Evolutionary conservation across 2,329 filamentous ascomycete genomes (phyloP).

Genomic region (Verticillium albo-atrum): DNA sequence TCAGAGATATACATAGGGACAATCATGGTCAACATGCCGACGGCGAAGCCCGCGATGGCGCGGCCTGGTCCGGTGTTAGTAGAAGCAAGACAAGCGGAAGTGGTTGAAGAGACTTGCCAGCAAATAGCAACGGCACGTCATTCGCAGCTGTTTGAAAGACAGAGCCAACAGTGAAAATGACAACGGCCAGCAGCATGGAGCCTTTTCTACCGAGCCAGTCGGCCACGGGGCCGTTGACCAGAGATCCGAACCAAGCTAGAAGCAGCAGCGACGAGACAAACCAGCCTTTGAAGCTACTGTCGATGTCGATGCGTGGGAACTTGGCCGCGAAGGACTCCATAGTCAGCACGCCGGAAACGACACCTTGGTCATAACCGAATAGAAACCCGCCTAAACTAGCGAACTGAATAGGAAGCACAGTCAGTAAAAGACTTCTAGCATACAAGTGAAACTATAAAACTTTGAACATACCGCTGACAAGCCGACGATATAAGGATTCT

Average conservation of each 20-base stretch:
- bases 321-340: slow-evolving; percentile 36
- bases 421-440: too few relatives aligned
- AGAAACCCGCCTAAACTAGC: slow-evolving; percentile 35
- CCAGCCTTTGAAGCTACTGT: slow-evolving; percentile 46
- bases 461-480: slow-evolving; percentile 36
- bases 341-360: slow-evolving; percentile 39
- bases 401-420: slow-evolving; percentile 16
- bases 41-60: slow-evolving; percentile 37
- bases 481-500: slow-evolving; percentile 40
- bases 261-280: slow-evolving; percentile 46
- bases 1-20: slow-evolving; percentile 43
- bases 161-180: slow-evolving; percentile 35
- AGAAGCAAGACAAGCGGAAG: too few relatives aligned
- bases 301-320: slow-evolving; percentile 29
- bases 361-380: slow-evolving; percentile 46
- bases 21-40: slow-evolving; percentile 34
- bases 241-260: slow-evolving; percentile 43
- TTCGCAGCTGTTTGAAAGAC: slow-evolving; percentile 37
- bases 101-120: neutral
- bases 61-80: slow-evolving; percentile 22
- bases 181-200: slow-evolving; percentile 28
- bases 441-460: too few relatives aligned
- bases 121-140: slow-evolving; percentile 34
- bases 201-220: slow-evolving; percentile 28
- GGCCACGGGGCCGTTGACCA: slow-evolving; percentile 35